Evolutionary conservation across 345 rosid genomes (phyloP), one percentile per base, ranked within the genome.

Genomic region (Gossypioides kirkii): DNA sequence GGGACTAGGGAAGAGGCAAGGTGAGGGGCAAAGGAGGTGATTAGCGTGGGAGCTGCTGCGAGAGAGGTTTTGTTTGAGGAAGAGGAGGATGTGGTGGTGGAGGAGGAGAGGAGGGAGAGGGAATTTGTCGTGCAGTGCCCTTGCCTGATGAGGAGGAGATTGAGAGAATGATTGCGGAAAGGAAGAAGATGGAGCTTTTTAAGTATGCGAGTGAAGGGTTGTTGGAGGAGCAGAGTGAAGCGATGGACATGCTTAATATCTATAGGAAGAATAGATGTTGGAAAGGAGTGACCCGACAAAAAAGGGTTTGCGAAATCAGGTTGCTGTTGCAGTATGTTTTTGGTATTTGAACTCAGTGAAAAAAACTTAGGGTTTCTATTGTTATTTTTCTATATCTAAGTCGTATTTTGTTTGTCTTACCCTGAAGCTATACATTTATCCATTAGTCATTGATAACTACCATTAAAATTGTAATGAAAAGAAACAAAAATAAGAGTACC

Each of bases 41-140:
- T 83, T 64, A 89, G 13, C 4, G 14, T 45, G 13, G 16, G 49
- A 13, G 49, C 4, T 45, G 1, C 4, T 10, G 16, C 55, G 52
- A 80, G 80, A 85, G 89, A 86, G 78, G 85, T 90, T 17, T 53
- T 90, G 85, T 84, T 85, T 25, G 97, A 89, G 84, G 97, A 84
- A 73, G 98, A 88, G 58, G 98, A 92, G 76, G 96, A 88, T 32
- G 1, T 32, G 36, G 6, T 32, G 75, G 93, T 85, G 72, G 94
- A 87, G 74, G 93, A 87, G 74, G 87, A 86, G 70, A 74, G 65
- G 78, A 32, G 4, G 1, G 1, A 32, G 36, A 32, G 6, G 77
- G 93, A 92, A 77, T 92, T 94, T 79, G 90, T 94, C 9, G 97
- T 81, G 14, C 98, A 94, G 91, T 94, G 73, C 97, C 98, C 0